Percentiles rank a stretch among this genome's conserved stretches.
phyloP scores from a whole-genome alignment of 169 alveolate genomes.

The Blepharisma undulans region DNA sequence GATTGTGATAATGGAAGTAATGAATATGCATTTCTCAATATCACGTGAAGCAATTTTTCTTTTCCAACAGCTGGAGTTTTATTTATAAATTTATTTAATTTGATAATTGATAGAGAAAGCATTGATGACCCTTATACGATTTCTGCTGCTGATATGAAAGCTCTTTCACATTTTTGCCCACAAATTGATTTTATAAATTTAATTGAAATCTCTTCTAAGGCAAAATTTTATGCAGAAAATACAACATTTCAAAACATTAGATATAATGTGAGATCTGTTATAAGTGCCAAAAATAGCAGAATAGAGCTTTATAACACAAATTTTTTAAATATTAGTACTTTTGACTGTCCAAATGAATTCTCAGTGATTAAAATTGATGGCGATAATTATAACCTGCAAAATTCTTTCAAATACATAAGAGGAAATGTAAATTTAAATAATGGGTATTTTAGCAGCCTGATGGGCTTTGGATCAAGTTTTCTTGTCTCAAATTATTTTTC shows the following conservation, averaged over 20 bases:
- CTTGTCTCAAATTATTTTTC: too few relatives aligned
- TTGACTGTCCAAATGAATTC: neutral
- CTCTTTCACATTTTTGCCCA: neutral
- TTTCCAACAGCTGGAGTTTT: too few relatives aligned
- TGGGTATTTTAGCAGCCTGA: neutral
- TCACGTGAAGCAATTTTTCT: neutral
- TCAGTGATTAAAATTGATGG: neutral
- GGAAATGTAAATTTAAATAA: neutral
- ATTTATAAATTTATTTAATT: too few relatives aligned
- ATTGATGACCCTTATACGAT: neutral
- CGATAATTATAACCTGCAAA: neutral
- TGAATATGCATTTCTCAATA: neutral
- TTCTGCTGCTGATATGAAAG: neutral
- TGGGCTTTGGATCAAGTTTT: neutral
- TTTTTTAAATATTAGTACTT: too few relatives aligned
- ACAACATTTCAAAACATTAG: neutral
- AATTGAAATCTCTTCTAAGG: too few relatives aligned
- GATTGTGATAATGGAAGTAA: neutral
- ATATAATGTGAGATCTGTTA: neutral
- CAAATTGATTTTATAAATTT: too few relatives aligned
- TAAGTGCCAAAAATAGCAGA: neutral
- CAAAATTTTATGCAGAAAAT: too few relatives aligned
- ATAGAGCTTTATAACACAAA: neutral
- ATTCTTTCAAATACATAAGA: neutral
- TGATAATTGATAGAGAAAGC: neutral